phyloP scores from a whole-genome alignment of 2,329 filamentous ascomycete genomes.

The Apiospora koreana region DNA sequence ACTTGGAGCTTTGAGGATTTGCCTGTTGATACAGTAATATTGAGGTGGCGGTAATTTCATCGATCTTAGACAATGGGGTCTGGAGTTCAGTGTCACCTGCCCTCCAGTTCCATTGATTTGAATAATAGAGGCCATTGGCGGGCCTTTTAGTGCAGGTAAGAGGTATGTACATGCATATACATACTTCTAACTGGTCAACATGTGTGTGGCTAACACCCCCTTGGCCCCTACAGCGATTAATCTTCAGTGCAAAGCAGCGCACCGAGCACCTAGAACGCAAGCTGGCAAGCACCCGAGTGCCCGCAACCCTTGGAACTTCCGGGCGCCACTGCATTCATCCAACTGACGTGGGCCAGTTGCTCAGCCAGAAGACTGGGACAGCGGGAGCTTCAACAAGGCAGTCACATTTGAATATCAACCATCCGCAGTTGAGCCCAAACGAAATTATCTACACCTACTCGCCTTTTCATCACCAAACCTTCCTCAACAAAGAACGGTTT shows the following conservation, averaged over 20 bases:
- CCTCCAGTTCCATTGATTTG: neutral
- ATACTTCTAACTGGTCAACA: too few species aligned
- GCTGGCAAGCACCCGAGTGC: neutral
- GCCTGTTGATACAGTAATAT: neutral
- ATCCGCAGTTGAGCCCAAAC: constrained; percentile 1
- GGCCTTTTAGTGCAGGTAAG: neutral
- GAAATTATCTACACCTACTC: constrained; percentile 3
- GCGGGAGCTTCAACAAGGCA: constrained; percentile 5
- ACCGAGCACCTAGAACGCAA: neutral
- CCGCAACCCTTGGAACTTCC: neutral
- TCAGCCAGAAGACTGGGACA: constrained; percentile 8
- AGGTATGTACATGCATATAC: neutral
- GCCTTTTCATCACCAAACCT: neutral
- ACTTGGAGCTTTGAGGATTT: too few species aligned
- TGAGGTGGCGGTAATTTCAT: neutral
- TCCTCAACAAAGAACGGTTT: neutral
- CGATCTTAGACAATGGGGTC: neutral
- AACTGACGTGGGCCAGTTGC: constrained; percentile 9
- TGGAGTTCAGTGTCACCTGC: neutral
- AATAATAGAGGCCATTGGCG: neutral
- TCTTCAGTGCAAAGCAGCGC: constrained; percentile 7
- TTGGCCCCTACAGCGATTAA: neutral
- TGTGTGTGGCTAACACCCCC: neutral
- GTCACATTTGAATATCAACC: constrained; percentile 1
- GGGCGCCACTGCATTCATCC: constrained; percentile 3